Evolutionary conservation across 1,284 basidiomycete genomes (phyloP), one percentile per base, ranked within the genome.

Genomic region (Coniophora puteana): DNA sequence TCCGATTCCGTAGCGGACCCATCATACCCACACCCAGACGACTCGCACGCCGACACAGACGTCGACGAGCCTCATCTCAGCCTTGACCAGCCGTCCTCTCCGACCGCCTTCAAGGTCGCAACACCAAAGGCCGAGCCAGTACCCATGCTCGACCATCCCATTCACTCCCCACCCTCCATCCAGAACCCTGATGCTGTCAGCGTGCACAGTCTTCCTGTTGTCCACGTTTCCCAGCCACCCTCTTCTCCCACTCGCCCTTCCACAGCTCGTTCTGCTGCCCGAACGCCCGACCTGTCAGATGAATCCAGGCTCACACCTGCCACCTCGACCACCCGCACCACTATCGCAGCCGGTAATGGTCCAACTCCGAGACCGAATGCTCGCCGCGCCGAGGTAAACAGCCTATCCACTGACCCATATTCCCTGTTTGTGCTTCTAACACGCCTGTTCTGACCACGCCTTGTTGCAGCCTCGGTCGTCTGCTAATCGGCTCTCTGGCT

Each of bases 401-500:
- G n/a, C n/a, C n/a, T n/a, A n/a, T n/a, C n/a, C n/a, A 4, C 6
- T 23, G 17, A 26, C 4, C 8, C 17, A 5, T 40, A 28, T 42
- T 17, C 24, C 44, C 27, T 23, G 20, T 6, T 36, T 35, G 29
- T 21, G 20, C 20, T 11, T 6, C 29, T 21, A 17, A 17, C 38
- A 23, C 45, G 23, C 56, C 58, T 51, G 54, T 53, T 41, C 55
- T 67, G 43, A 44, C 29, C 26, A 43, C 11, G 37, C 32, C 40
- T 47, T 42, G 48, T 49, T 49, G 47, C 58, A 83, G 76, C 59
- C 62, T 45, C 80, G 84, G 44, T 65, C 81, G 24, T 71, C n/a
- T n/a, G n/a, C 80, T 22, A 86, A 80, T 57, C 74, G 87, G 21
- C 69, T 89, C 31, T 89, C 86, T 30, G 87, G 86, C 17, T 89